These are phyloP conservation scores for Alternaria ventricosa DNA, from an alignment of 2,329 filamentous ascomycete genomes.

Conservation along the genomic window DNA sequence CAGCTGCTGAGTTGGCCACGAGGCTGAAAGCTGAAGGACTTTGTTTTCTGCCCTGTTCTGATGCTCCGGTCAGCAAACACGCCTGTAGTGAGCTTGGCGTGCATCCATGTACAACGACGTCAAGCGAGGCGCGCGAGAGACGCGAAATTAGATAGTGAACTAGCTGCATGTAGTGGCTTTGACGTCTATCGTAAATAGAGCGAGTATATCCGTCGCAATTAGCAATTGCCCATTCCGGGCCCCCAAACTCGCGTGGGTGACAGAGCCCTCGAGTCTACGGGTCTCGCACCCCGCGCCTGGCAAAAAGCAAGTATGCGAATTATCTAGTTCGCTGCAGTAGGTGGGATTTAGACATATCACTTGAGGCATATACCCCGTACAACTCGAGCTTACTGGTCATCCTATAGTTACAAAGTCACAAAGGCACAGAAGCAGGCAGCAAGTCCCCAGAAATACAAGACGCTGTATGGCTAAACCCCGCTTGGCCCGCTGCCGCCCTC, in stretches of 20 bases:
- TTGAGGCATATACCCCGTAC: background rate
- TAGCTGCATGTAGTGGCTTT: background rate
- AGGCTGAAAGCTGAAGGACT: conserved; percentile 11
- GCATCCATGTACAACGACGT: conserved; percentile 10
- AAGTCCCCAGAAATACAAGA: background rate
- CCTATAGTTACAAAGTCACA: background rate
- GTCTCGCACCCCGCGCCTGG: background rate
- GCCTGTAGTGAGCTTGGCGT: conserved; percentile 10
- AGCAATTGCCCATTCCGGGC: background rate
- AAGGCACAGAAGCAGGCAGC: background rate
- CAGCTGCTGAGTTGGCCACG: conserved; percentile 7
- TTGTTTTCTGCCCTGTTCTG: conserved; percentile 4
- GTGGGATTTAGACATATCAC: background rate
- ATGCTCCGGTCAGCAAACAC: conserved; percentile 18
- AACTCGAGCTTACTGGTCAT: background rate
- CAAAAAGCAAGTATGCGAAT: background rate
- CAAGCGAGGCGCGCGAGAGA: conserved; percentile 12
- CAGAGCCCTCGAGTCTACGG: background rate
- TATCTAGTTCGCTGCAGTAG: background rate
- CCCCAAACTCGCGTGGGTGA: background rate
- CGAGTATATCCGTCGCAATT: background rate
- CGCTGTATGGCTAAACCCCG: background rate
- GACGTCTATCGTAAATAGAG: background rate
- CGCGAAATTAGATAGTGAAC: conserved; percentile 3
- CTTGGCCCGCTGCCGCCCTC: background rate